Conservation (phyloP, 495 filamentous ascomycete genomes). For the Copromyces sp. region DNA sequence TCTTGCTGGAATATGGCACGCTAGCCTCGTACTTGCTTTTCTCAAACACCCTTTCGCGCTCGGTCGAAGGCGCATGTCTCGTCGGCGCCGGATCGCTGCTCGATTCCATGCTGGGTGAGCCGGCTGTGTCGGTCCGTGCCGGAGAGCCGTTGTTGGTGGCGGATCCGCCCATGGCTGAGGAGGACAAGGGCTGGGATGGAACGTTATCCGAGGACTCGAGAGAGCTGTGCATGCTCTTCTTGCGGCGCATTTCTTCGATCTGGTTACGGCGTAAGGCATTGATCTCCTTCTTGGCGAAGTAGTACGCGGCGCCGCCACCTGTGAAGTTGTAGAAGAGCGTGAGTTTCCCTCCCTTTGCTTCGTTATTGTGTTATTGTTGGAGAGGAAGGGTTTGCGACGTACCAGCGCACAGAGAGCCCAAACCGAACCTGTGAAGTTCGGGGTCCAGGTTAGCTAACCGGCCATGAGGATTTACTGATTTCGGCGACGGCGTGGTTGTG, state of each 20-base stretch:
- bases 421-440: conserved; percentile 54
- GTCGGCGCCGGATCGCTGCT: conserved; percentile 79
- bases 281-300: conserved; percentile 90
- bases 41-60: conserved; percentile 56
- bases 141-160: conserved; percentile 23
- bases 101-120: conserved; percentile 70
- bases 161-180: conserved; percentile 31
- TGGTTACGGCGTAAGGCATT: conserved; percentile 72
- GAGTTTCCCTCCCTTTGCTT: conserved; percentile 4
- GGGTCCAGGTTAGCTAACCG: neutral
- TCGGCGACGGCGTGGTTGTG: neutral
- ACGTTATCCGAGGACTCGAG: conserved; percentile 45
- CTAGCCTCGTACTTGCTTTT: conserved; percentile 82
- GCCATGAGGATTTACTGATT: neutral
- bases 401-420: conserved; percentile 78
- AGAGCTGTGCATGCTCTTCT: conserved; percentile 49
- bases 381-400: conserved; percentile 15
- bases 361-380: neutral
- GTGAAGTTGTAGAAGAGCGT: conserved; percentile 8
- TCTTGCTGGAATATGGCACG: conserved; percentile 58
- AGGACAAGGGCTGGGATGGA: conserved; percentile 19
- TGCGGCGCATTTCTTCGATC: conserved; percentile 55
- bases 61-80: conserved; percentile 66
- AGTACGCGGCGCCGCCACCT: conserved; percentile 84
- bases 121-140: conserved; percentile 46